Base-by-base conservation (phyloP, 2,329 filamentous ascomycete genomes). In the Fusarium acutatum region DNA sequence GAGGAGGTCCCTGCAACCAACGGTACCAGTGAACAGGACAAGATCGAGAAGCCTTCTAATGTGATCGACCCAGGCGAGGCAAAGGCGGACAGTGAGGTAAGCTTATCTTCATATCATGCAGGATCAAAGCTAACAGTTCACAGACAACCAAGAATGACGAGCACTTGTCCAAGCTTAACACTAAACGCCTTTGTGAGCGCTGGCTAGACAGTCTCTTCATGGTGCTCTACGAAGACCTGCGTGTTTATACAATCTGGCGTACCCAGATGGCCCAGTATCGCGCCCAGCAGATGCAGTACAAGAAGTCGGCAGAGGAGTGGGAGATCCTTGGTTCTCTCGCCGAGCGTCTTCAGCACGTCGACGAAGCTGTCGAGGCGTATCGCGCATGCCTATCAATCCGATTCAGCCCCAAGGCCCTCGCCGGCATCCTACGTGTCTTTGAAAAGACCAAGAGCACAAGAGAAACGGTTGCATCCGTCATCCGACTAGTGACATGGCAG, bases 181-280 rank as follows among this genome's bases (percentile, higher is more conserved):
- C 98, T 83, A 99, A 99, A 85, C 92, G 96, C 2, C 89, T 99
- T 3, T 99, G 96, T 79, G 96, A 99, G 83, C 91, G 96, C 76
- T 99, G 96, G 96, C 89, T 99, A 6, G 96, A 99, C 83, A 98
- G 97, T 78, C 88, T 99, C 28, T 99, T 99, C 85, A 99, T 99
- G 96, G 96, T 98, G 1, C 88, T 99, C 6, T 99, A 99, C 81
- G 96, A 99, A 82, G 96, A 99, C 79, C 88, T 99, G 24, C 94
- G 96, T 56, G 96, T 99, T 50, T 99, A 99, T 86, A 99, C 96
- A 18, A 99, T 99, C 82, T 99, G 96, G 96, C 92, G 96, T 64
- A 98, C 96, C 2, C 96, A 99, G 82, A 96, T 98, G 90, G 94
- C 95, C 1, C 96, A 98, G 81, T 98, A 95, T 81, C 92, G 94